Evolutionary conservation across 1,284 basidiomycete genomes (phyloP), one percentile per base, ranked within the genome.

Genomic region (Papiliotrema terrestris): DNA sequence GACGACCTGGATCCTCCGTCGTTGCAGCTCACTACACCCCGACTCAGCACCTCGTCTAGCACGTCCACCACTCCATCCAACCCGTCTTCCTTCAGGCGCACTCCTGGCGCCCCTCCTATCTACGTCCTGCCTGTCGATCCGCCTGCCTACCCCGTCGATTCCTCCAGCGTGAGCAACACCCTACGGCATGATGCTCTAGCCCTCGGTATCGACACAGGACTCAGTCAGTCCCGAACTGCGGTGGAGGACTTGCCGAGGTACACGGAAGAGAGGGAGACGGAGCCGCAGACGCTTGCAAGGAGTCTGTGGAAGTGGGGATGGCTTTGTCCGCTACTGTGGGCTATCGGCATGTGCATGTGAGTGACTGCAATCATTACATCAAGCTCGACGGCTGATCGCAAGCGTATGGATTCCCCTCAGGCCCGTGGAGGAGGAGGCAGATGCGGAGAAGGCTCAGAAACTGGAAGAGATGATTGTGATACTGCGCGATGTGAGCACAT

Each of bases 281-380:
- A 73, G 60, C 69, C 74, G 6, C 61, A 69, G 45, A 74, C 73
- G 1, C 57, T 74, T 8, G 69, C 72, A 1, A 63, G 62, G 46
- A 48, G 49, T 6, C 63, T 72, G 9, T 76, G 72, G 69, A 52
- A 44, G 37, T 74, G 69, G 68, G 74, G 74, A 1, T 74, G 66
- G 54, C 23, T 71, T 13, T 71, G 60, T 49, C 71, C 71, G 2
- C 41, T 68, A 1, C 58, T 76, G 6, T 76, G 74, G 74, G 46
- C 68, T 8, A 48, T 74, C 8, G 74, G 73, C 2, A 62, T 65
- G 52, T 62, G 61, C 43, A 70, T 76, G 66, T 71, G 59, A 62
- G 60, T 68, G 42, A 15, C n/a, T n/a, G 52, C 32, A 13, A 41
- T 26, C 3, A 13, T 23, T 8, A 5, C 25, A 11, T 13, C 25